Evolutionary conservation across 2,329 filamentous ascomycete genomes (phyloP), one percentile per base, ranked within the genome.

Genomic region (Blastomyces emzantsi): DNA sequence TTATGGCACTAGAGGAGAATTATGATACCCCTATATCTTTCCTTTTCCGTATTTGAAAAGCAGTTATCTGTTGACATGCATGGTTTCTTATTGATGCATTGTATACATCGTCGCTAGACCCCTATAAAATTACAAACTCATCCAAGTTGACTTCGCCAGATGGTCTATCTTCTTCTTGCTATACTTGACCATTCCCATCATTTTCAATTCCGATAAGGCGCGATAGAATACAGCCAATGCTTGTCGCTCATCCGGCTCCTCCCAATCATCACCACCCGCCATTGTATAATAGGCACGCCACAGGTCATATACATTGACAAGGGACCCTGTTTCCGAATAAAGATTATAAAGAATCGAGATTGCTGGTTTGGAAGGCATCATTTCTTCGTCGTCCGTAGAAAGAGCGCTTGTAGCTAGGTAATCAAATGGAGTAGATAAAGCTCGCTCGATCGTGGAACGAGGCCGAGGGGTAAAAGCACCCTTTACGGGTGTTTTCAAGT

Each of bases 81-180:
- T 43, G 15, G 5, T 17, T 28, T 25, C n/a, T 25, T 25, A 28
- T 58, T 2, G 25, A 9, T 41, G 11, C 33, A 41, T 22, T 22
- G 3, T n/a, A 22, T 60, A 51, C n/a, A 54, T 60, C 33, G 6
- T 19, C 13, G 13, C 33, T 52, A 7, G 56, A 30, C 33, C 33
- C 36, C 60, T 55, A 54, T 67, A 63, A 62, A 60, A 62, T 66
- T 62, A 71, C 54, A 71, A 63, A 11, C 93, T 94, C 73, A 89
- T 92, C 86, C 87, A 90, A 61, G 82, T 79, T 45, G 92, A 81
- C 79, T 97, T 97, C 49, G 90, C 87, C 69, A 97, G 80, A 76
- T 97, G 93, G 73, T 97, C 94, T 30, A 87, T 85, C 81, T 96
- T 96, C 81, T 92, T 96, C 77, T 88, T 90, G 72, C 89, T 97